Evolutionary conservation across 441 rosid genomes (phyloP).

Genomic region (Bocquillonia castaneifolia): DNA sequence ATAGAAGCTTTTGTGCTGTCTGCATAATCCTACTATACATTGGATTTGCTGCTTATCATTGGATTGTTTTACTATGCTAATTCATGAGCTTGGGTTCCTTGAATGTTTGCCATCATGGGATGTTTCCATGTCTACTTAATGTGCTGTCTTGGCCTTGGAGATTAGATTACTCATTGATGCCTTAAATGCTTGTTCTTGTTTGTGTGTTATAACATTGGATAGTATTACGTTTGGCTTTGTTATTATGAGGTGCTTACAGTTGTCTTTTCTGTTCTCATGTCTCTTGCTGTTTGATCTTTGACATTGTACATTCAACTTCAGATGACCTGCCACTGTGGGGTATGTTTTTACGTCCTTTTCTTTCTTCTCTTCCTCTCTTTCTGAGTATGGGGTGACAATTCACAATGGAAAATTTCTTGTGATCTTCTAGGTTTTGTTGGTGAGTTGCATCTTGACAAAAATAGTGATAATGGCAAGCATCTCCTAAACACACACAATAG

Average conservation of each 20-base stretch:
- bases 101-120: not conserved
- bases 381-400: conserved; percentile 16
- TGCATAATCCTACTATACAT: not conserved
- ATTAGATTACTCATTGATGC: not conserved
- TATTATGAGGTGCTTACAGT: conserved; percentile 19
- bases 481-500: conserved; percentile 78
- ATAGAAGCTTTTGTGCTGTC: too few species aligned
- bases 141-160: not conserved
- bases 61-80: not conserved
- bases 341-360: conserved; percentile 32
- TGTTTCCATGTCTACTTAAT: not conserved
- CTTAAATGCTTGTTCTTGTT: not conserved
- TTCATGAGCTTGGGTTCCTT: not conserved
- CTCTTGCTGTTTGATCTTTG: conserved; percentile 26
- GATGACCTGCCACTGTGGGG: conserved; percentile 98
- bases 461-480: conserved; percentile 66
- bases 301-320: conserved; percentile 39
- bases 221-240: not conserved
- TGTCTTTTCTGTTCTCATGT: conserved; percentile 23
- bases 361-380: not conserved
- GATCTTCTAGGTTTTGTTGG: conserved; percentile 74
- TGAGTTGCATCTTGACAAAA: conserved; percentile 73
- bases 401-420: conserved; percentile 15
- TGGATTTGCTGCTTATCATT: not conserved
- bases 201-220: not conserved